A percentile compares a stretch with the other conserved stretches of the same genome.
Conservation (phyloP, 345 rosid genomes). For the Hypericum perforatum region DNA sequence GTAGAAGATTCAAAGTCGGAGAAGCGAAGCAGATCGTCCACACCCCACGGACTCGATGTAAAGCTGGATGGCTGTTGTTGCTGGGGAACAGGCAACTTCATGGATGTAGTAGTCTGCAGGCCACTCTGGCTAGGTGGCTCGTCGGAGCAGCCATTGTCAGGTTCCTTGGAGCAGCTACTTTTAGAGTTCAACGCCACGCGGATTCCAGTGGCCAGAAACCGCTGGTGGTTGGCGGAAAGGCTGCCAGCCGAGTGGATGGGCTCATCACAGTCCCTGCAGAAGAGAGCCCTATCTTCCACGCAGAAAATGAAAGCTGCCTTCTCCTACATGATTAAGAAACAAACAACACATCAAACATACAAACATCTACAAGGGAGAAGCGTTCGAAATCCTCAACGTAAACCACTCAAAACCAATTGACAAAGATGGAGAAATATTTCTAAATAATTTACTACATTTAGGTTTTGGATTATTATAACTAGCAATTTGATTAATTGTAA, state of each 20-base stretch:
- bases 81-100: conserved; percentile 28
- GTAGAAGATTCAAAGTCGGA: conserved; percentile 46
- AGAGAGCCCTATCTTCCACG: conserved; percentile 90
- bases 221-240: conserved; percentile 80
- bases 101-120: conserved; percentile 24
- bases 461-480: no score
- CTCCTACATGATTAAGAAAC: conserved; percentile 40
- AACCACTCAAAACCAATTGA: no score
- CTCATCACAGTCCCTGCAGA: conserved; percentile 81
- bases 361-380: no score
- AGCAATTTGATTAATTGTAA: no score
- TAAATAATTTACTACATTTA: no score
- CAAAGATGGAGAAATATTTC: no score
- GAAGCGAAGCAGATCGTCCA: conserved; percentile 70
- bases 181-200: conserved; percentile 58
- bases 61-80: conserved; percentile 25
- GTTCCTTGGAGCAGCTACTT: conserved; percentile 32
- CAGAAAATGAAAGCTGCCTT: conserved; percentile 94
- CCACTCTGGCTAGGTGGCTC: conserved; percentile 60
- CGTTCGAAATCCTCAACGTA: no score
- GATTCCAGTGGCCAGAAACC: conserved; percentile 89
- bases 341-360: no score
- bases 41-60: conserved; percentile 47
- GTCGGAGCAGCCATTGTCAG: conserved; percentile 24
- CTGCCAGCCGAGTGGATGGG: conserved; percentile 65